These are phyloP conservation scores for Marvania coccoides DNA, from an alignment of 139 green algal species.

Conservation along the genomic window DNA sequence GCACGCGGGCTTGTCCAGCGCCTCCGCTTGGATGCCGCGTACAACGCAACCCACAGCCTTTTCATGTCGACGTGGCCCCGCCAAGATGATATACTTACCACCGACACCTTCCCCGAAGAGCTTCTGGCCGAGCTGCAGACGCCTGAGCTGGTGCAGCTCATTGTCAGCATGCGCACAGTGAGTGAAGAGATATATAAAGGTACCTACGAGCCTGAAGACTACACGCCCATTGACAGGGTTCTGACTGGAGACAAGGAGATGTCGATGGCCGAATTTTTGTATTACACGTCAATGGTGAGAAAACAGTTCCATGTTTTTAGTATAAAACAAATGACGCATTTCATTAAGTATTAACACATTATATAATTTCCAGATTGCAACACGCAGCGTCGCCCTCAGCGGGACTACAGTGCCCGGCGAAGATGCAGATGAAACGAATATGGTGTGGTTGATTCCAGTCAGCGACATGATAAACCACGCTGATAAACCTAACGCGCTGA, in stretches of 20 bases:
- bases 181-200: not conserved
- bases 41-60: not conserved
- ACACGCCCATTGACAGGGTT: not conserved
- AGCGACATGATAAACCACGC: not conserved
- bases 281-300: not conserved
- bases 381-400: too few relatives aligned
- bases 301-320: too few relatives aligned
- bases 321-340: too few relatives aligned
- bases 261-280: not conserved
- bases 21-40: not conserved
- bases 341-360: too few relatives aligned
- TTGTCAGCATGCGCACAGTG: not conserved
- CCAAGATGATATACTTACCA: not conserved
- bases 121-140: not conserved
- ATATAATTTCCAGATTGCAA: too few relatives aligned
- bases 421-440: too few relatives aligned
- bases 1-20: not conserved
- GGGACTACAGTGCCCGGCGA: too few relatives aligned
- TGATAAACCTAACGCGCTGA: not conserved
- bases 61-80: not conserved
- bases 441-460: not conserved
- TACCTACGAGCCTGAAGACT: not conserved
- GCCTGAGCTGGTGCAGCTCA: not conserved
- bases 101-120: not conserved
- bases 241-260: not conserved